phyloP scores from a whole-genome alignment of 495 filamentous ascomycete species.

The Hypomontagnella monticulosa region DNA sequence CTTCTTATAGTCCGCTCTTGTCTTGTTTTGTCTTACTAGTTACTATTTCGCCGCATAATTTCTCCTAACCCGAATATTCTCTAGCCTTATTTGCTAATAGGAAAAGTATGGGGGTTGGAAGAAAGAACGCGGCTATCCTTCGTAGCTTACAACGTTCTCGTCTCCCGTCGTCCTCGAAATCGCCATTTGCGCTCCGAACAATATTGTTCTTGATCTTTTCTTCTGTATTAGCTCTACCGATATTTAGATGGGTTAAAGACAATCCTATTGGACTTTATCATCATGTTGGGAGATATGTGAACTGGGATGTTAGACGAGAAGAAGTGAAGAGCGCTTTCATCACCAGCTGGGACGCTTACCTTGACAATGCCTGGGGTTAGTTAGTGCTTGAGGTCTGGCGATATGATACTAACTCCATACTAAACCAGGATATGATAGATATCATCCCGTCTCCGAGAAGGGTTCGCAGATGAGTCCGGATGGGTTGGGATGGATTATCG shows the following conservation, averaged over 20 bases:
- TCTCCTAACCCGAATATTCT: neutral
- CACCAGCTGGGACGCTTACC: constrained; percentile 73
- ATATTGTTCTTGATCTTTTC: constrained; percentile 2
- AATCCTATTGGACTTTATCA: constrained; percentile 31
- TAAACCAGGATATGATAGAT: constrained; percentile 70
- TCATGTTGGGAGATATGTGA: constrained; percentile 32
- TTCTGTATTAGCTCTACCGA: constrained; percentile 1
- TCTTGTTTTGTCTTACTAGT: neutral
- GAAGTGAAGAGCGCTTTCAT: constrained; percentile 72
- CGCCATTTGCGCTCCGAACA: neutral
- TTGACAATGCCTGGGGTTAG: constrained; percentile 75
- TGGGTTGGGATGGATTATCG: constrained; percentile 82
- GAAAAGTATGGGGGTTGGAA: constrained; percentile 5
- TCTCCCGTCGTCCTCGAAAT: neutral
- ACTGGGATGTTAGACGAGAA: constrained; percentile 69
- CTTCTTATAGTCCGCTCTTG: neutral
- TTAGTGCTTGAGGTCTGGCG: neutral
- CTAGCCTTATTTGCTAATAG: neutral
- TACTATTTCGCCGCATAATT: neutral
- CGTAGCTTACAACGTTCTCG: constrained; percentile 6
- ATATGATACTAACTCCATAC: constrained; percentile 5
- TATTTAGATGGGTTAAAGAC: constrained; percentile 27
- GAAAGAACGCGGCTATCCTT: neutral
- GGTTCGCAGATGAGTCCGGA: constrained; percentile 72
- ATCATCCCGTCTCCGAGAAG: constrained; percentile 69